Evolutionary conservation across 2,329 filamentous ascomycete genomes (phyloP).

Genomic region (Botrytis pseudocinerea): DNA sequence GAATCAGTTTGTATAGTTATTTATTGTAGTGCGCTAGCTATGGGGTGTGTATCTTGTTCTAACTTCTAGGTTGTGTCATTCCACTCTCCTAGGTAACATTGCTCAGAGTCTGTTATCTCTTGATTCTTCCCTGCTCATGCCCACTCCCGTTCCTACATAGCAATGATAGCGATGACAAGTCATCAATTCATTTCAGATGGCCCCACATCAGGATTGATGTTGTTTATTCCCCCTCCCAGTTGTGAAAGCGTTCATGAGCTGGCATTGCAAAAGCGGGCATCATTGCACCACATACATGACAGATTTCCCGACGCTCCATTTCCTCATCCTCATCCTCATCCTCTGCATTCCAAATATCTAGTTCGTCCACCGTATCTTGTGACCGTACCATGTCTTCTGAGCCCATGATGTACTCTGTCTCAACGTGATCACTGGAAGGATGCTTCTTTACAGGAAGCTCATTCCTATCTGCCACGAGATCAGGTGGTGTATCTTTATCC

Average conservation of each 20-base stretch:
- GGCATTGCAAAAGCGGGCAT: conserved; percentile 52
- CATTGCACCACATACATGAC: conserved; percentile 46
- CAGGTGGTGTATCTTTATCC: conserved; percentile 44
- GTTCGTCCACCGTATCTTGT: conserved; percentile 32
- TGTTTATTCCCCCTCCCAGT: conserved; percentile 28
- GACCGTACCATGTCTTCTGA: conserved; percentile 37
- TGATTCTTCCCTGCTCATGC: neutral
- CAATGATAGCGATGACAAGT: neutral
- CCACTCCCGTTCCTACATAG: neutral
- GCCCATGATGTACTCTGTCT: conserved; percentile 21
- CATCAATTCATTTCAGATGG: neutral
- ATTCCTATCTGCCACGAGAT: conserved; percentile 10
- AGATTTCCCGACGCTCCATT: conserved; percentile 41
- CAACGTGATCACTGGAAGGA: neutral
- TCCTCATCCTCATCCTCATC: conserved; percentile 36
- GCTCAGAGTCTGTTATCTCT: neutral
- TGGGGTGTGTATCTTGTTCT: neutral
- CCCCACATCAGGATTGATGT: neutral
- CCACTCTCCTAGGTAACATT: neutral
- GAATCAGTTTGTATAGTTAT: neutral
- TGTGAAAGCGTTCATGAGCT: conserved; percentile 52
- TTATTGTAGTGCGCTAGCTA: neutral
- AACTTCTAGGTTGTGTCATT: neutral
- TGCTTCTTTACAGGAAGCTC: neutral
- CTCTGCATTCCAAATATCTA: conserved; percentile 28